Base-by-base conservation (phyloP, 2,329 filamentous ascomycete species). In the Apiospora arundinis region DNA sequence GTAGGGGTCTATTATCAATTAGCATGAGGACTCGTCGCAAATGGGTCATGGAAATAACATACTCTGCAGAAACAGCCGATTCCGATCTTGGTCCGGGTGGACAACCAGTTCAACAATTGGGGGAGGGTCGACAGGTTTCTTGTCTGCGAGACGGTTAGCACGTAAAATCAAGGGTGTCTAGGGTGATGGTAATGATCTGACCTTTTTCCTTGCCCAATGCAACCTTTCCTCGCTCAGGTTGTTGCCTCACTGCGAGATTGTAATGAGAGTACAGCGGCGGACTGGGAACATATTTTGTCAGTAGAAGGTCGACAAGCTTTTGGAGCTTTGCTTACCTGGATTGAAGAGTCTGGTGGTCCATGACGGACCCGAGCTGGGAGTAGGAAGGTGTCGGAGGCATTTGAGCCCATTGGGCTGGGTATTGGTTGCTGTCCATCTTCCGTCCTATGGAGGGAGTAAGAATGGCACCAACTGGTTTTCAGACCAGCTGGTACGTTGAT, bases 121-220 rank as follows among this genome's bases (percentile, higher is more conserved):
- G 16, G 94, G 94, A 69, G 95, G 94, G 80, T 97, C 94, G 77
- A 97, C 90, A 9, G 94, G 93, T 81, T 97, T 97, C 75, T 94
- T 91, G 78, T 93, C 92, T 93, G 56, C 4, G n/a, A 8, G 2
- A 18, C 9, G 12, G 49, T 69, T 28, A 70, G 65, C 28, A 79
- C 70, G 65, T 73, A 12, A 40, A 68, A 40, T 71, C 28, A 9
- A 23, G 28, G 25, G 14, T 12, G 14, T 32, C n/a, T 11, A 4
- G 11, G 16, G 28, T 23, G 37, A 14, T 23, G 5, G 16, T 11
- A 23, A 21, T 25, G 18, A 42, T n/a, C 67, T 23, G 12, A 71
- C 70, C 70, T 67, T 68, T 48, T 67, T 70, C 67, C 45, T 72
- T 70, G 25, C 70, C 72, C 65, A 69, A 40, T 7, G 70, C 72